Evolutionary conservation across 176 grass and related monocot species (phyloP), one percentile per base, ranked within the genome.

Genomic region (Themeda triandra): DNA sequence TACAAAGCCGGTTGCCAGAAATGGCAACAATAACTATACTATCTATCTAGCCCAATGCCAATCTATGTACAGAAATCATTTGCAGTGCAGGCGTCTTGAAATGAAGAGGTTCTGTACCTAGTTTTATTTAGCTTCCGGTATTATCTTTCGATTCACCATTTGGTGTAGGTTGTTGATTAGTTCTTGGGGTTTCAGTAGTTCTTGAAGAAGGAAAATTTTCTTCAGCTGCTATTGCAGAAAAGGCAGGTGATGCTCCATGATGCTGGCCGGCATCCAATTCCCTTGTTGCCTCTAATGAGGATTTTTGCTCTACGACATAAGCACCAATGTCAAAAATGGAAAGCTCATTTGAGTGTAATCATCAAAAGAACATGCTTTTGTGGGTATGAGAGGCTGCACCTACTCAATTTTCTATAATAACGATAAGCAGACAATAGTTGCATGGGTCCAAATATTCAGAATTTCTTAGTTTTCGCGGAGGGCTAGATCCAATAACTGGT

Each of bases 51-150:
- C 67, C 66, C 78, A 86, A 71, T 64, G 59, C 67, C 56, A 65
- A 86, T 64, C 64, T 86, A 82, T 82, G 39, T 81, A 89, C 88
- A 86, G 25, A 89, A 66, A 40, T 23, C 72, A 86, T 62, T 62
- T 81, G 58, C 75, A 69, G 66, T 29, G 19, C 65, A 17, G 63
- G 28, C 35, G 42, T 45, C 68, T 73, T 73, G 25, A 44, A 71
- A 36, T 40, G 17, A 48, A 48, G 32, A 70, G 21, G 37, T 40
- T 30, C 32, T 84, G 31, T 42, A 65, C 31, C 21, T 63, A 82
- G 13, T 40, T 11, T 67, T 62, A 78, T 42, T 75, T 81, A 82
- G 19, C 63, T 40, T 70, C 28, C 30, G 63, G 9, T 69, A 13
- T 71, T 85, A 32, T 23, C 78, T 77, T 77, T 82, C 23, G 32